Conservation (phyloP, 148 eudicot species). For the Euryodendron excelsum region DNA sequence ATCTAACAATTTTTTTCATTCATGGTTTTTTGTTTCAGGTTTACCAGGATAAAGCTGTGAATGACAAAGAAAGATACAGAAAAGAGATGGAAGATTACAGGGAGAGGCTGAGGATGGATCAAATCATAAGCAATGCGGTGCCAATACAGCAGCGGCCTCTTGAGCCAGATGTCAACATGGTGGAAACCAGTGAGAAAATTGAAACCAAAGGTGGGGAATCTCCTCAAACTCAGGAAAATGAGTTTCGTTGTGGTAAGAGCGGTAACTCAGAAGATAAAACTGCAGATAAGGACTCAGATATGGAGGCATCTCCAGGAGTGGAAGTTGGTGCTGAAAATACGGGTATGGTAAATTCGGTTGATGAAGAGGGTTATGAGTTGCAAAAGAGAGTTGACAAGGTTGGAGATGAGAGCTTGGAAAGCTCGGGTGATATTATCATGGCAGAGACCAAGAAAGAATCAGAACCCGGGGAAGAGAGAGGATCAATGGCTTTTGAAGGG, state of each 20-base stretch:
- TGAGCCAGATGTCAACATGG: constrained; percentile 25
- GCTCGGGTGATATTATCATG: constrained; percentile 1
- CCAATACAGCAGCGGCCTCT: constrained; percentile 62
- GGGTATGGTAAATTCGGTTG: background rate
- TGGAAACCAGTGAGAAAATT: constrained; percentile 30
- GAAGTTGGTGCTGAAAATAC: constrained; percentile 22
- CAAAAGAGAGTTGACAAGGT: constrained; percentile 7
- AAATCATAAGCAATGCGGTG: constrained; percentile 43
- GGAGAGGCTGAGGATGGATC: constrained; percentile 44
- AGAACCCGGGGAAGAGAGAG: constrained; percentile 2
- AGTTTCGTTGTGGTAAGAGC: constrained; percentile 32
- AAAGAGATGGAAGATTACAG: constrained; percentile 72
- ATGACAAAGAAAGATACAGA: constrained; percentile 86
- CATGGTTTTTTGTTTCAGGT: constrained; percentile 37
- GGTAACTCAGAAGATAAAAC: constrained; percentile 30
- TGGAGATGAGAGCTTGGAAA: constrained; percentile 27
- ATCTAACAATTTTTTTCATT: constrained; percentile 1
- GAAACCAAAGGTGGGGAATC: constrained; percentile 25
- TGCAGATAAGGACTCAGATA: constrained; percentile 23
- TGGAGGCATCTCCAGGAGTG: constrained; percentile 24
- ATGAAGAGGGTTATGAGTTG: constrained; percentile 13
- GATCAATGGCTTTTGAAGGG: background rate
- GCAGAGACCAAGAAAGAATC: constrained; percentile 19
- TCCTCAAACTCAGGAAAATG: constrained; percentile 37
- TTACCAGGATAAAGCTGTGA: constrained; percentile 75